Evolutionary conservation across 139 green algal genomes (phyloP).

Genomic region (Parachlorella kessleri): DNA sequence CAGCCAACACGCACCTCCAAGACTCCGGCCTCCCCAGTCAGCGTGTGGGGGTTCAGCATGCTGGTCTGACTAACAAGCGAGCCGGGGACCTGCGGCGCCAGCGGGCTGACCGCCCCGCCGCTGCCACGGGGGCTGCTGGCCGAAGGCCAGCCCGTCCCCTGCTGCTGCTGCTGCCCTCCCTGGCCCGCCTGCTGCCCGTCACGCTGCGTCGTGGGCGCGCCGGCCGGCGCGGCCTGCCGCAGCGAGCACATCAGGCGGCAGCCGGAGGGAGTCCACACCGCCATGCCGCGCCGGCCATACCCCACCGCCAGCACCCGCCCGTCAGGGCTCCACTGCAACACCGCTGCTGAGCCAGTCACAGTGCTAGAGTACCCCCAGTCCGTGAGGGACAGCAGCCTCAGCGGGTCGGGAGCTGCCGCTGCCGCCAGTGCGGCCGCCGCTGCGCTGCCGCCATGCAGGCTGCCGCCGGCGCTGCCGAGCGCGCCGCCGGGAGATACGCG

Average conservation of each 20-base stretch:
- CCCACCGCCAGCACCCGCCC: conserved; percentile 64
- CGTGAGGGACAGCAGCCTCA: conserved; percentile 64
- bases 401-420: conserved; percentile 22
- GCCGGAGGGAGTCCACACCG: conserved; percentile 77
- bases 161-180: not conserved
- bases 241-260: conserved; percentile 83
- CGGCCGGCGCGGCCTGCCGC: conserved; percentile 44
- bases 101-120: not conserved
- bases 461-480: not conserved
- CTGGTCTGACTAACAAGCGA: no score
- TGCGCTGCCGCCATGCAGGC: not conserved
- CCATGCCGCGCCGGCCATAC: conserved; percentile 66
- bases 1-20: no score
- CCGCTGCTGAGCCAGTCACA: conserved; percentile 48
- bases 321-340: conserved; percentile 76
- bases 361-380: conserved; percentile 67
- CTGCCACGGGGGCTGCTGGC: not conserved
- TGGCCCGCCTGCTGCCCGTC: not conserved
- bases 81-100: no score
- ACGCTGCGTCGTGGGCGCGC: not conserved
- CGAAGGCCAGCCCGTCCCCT: not conserved
- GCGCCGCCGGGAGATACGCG: not conserved
- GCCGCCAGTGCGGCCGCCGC: conserved; percentile 19
- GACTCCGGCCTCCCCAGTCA: no score
- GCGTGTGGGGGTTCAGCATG: no score